Evolutionary conservation across 352 stramenopile genomes (phyloP), one percentile per base, ranked within the genome.

Genomic region (Phytophthora constricta): DNA sequence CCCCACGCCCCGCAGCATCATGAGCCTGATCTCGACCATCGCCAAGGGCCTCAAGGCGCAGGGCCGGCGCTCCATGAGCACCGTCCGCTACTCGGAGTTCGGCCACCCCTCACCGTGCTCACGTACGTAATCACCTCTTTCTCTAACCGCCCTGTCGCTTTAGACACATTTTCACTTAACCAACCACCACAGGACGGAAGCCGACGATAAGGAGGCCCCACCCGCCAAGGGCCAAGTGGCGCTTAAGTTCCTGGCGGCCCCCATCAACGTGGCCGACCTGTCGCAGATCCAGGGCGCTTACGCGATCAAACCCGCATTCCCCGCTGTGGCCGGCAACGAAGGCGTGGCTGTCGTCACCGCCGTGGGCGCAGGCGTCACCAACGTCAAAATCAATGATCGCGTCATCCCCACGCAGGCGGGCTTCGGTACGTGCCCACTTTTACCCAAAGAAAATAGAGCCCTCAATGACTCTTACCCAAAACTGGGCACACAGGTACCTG

Each of bases 241-340:
- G 39, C 74, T 97, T 60, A 93, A 95, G 79, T 95, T 97, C 73
- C 68, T 97, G 61, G 90, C 89, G 20, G 88, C 89, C 42, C 90
- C 90, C 5, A 96, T 97, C 64, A 96, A 97, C 63, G 83, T 93
- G 42, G 81, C 89, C 25, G 90, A 97, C 63, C 76, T 96, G 57
- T 93, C 86, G 62, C 86, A 96, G 81, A 93, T 96, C 47, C 87
- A 96, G 71, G 90, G 90, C 49, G 73, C 79, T 10, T 96, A 97
- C 70, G 85, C 84, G 31, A 86, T 96, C 63, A 79, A 86, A 34
- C 84, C 89, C 17, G 73, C 51, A 58, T 83, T 97, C 53, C 90
- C 90, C 4, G 90, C 90, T 14, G 80, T 95, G 42, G 86, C 76
- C 11, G 91, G 91, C 22, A 93, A 96, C 70, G 91, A 97, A 49